phyloP scores from a whole-genome alignment of 768 basidiomycete genomes.

The Pleurotus tuber-regium region DNA sequence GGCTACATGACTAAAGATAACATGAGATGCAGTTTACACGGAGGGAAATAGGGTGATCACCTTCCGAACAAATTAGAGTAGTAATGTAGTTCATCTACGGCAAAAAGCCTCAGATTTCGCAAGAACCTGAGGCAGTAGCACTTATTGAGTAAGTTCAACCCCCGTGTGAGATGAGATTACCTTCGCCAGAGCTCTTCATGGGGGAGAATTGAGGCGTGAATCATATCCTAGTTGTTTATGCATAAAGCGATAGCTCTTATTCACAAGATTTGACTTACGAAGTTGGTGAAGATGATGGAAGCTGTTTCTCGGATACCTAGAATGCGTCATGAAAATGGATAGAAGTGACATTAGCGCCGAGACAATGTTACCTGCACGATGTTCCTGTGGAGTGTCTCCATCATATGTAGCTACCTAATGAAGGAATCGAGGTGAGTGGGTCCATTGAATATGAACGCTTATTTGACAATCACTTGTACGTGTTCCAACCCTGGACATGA shows the following conservation, averaged over 20 bases:
- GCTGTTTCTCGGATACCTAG: constrained; percentile 68
- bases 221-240: constrained; percentile 57
- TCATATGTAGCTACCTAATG: constrained; percentile 80
- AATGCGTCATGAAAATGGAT: not conserved
- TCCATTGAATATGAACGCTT: no score
- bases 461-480: constrained; percentile 50
- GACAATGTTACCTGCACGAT: constrained; percentile 47
- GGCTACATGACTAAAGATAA: constrained; percentile 65
- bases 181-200: constrained; percentile 83
- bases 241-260: constrained; percentile 8
- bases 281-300: constrained; percentile 87
- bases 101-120: constrained; percentile 72
- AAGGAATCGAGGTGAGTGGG: no score
- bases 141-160: constrained; percentile 6
- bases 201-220: constrained; percentile 83
- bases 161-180: constrained; percentile 29
- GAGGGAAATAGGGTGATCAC: constrained; percentile 20
- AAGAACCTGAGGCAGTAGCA: constrained; percentile 52
- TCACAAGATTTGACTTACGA: constrained; percentile 43
- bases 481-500: constrained; percentile 62
- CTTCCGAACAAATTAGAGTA: constrained; percentile 81
- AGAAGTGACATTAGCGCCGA: not conserved
- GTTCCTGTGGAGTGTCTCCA: constrained; percentile 79
- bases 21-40: not conserved
- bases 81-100: constrained; percentile 86